phyloP scores from a whole-genome alignment of 805 yeast species.

The Wickerhamomyces chambardii region DNA sequence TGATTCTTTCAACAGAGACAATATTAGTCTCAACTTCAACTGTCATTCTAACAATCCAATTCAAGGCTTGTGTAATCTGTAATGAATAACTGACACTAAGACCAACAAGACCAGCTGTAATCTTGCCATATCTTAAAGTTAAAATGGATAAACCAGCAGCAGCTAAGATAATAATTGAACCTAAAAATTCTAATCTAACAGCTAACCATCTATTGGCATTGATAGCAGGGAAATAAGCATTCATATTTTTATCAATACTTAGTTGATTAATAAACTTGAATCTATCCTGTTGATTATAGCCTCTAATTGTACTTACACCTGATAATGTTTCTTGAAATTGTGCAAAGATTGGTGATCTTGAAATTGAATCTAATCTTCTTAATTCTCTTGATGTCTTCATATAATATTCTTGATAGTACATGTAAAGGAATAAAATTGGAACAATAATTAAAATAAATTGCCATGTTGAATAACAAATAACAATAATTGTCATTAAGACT shows the following conservation, averaged over 20 bases:
- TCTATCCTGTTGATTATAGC: slow-evolving; percentile 58
- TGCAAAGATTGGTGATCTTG: slow-evolving; percentile 74
- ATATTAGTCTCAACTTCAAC: slow-evolving; percentile 58
- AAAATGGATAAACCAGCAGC: slow-evolving; percentile 48
- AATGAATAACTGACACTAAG: slow-evolving; percentile 57
- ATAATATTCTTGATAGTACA: slow-evolving; percentile 70
- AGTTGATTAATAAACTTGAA: slow-evolving; percentile 54
- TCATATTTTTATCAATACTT: slow-evolving; percentile 78
- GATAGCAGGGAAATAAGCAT: slow-evolving; percentile 80
- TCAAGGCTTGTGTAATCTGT: slow-evolving; percentile 43
- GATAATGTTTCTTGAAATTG: slow-evolving; percentile 74
- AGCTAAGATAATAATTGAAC: slow-evolving; percentile 42
- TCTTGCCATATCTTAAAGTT: slow-evolving; percentile 46
- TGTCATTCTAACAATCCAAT: slow-evolving; percentile 47
- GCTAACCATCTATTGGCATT: slow-evolving; percentile 65
- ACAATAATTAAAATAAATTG: slow-evolving; percentile 62
- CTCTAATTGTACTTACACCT: slow-evolving; percentile 74
- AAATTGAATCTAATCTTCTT: slow-evolving; percentile 73
- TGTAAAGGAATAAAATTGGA: slow-evolving; percentile 61
- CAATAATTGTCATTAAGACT: slow-evolving; percentile 68
- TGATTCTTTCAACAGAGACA: slow-evolving; percentile 59
- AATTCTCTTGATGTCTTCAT: slow-evolving; percentile 73
- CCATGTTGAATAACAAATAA: slow-evolving; percentile 85
- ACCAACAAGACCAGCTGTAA: slow-evolving; percentile 55
- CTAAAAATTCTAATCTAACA: slow-evolving; percentile 51